Evolutionary conservation across 2,329 filamentous ascomycete species (phyloP).

Genomic region (Stylonectria norvegica): DNA sequence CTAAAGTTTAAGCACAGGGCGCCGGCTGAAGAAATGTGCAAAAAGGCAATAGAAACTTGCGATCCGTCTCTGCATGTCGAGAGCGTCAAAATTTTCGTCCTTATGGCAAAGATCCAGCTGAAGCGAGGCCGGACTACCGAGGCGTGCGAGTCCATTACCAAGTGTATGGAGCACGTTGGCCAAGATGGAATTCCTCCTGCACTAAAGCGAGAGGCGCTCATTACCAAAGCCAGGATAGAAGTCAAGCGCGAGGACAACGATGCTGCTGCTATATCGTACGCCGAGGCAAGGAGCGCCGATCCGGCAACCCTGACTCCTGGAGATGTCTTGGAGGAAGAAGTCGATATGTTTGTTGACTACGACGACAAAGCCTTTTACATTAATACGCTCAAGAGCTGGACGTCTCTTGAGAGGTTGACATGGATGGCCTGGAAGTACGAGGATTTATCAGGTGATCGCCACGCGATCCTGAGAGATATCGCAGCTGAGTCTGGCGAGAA

Average conservation of each 20-base stretch:
- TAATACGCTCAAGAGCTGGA: conserved; percentile 22
- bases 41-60: conserved; percentile 12
- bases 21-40: conserved; percentile 16
- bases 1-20: conserved; percentile 10
- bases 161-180: conserved; percentile 4
- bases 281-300: conserved; percentile 15
- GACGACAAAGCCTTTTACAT: conserved; percentile 13
- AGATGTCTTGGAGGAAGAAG: conserved; percentile 18
- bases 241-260: conserved; percentile 7
- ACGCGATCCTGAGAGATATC: conserved; percentile 10
- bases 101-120: conserved; percentile 15
- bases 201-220: conserved; percentile 13
- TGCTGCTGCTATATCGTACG: conserved; percentile 15
- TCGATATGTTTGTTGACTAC: conserved; percentile 13
- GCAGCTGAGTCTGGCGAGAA: conserved; percentile 17
- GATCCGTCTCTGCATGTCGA: conserved; percentile 13
- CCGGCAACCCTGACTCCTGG: conserved; percentile 17
- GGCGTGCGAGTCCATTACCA: conserved; percentile 11
- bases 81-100: conserved; percentile 12
- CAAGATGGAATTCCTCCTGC: conserved; percentile 9
- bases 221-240: conserved; percentile 20
- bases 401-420: conserved; percentile 23
- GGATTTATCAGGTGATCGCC: conserved; percentile 1
- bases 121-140: conserved; percentile 8
- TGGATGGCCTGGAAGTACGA: conserved; percentile 25